phyloP scores from a whole-genome alignment of 306 rosid species.

The Prunus campanulata region DNA sequence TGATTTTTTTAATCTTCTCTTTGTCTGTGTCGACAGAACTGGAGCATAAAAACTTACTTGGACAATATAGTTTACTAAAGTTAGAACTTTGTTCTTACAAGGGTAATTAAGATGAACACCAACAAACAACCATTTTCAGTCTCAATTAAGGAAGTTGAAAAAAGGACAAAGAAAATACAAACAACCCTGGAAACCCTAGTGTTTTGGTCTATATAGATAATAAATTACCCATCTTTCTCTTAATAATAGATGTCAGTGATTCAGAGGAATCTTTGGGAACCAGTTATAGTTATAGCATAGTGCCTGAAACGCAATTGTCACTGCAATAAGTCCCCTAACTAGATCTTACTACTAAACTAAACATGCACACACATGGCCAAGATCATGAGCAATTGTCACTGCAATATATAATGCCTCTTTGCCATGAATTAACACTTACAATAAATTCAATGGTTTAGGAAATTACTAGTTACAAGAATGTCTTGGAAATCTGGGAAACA shows the following conservation, averaged over 20 bases:
- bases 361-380: background rate
- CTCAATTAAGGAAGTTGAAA: background rate
- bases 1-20: no score
- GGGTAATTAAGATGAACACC: background rate
- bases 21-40: no score
- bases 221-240: background rate
- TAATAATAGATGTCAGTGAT: background rate
- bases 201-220: background rate
- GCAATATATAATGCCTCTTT: no score
- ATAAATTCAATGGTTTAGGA: no score
- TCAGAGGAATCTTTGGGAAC: background rate
- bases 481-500: no score
- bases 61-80: background rate
- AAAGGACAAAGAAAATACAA: background rate
- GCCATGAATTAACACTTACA: no score
- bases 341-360: background rate
- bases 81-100: background rate
- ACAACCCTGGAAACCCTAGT: slow-evolving; percentile 1
- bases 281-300: background rate
- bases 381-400: no score
- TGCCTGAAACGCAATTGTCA: background rate
- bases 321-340: background rate
- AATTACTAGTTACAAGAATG: no score
- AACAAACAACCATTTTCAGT: background rate
- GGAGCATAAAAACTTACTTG: no score